These are phyloP conservation scores for Withania somnifera DNA, from an alignment of 305 asterid species.

Conservation along the genomic window DNA sequence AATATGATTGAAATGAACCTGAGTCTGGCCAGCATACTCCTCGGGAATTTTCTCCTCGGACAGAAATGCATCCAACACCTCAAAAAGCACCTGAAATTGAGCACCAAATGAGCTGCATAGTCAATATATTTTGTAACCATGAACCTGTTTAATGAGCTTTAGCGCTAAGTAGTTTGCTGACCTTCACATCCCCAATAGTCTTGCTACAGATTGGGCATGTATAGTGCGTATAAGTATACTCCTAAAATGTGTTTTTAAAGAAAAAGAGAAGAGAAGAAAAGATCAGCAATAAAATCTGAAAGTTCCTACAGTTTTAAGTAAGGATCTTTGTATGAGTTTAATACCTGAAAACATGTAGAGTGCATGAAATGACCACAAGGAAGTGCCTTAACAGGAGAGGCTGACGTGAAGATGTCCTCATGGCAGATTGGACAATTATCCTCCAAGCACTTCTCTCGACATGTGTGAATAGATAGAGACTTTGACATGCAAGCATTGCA, in stretches of 20 bases:
- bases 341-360: slow-evolving; percentile 81
- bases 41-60: slow-evolving; percentile 81
- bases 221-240: slow-evolving; percentile 64
- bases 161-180: not conserved
- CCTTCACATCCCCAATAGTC: slow-evolving; percentile 92
- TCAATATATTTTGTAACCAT: not conserved
- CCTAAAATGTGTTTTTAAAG: slow-evolving; percentile 24
- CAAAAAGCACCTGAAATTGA: slow-evolving; percentile 55
- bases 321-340: not conserved
- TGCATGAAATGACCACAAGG: slow-evolving; percentile 93
- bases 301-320: not conserved
- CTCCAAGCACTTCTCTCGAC: slow-evolving; percentile 79
- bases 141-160: not conserved
- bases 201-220: slow-evolving; percentile 90
- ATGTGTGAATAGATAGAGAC: slow-evolving; percentile 51
- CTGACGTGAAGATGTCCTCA: slow-evolving; percentile 68
- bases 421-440: slow-evolving; percentile 91
- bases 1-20: slow-evolving; percentile 31
- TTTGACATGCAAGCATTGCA: slow-evolving; percentile 88
- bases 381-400: slow-evolving; percentile 70
- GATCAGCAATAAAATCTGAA: slow-evolving; percentile 6
- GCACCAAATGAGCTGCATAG: not conserved
- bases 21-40: slow-evolving; percentile 57
- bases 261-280: slow-evolving; percentile 5
- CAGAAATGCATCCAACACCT: slow-evolving; percentile 66